A percentile compares a stretch with the other conserved stretches of the same genome.
Conservation (phyloP, 1,284 basidiomycete genomes). For the Schizophyllum amplum region DNA sequence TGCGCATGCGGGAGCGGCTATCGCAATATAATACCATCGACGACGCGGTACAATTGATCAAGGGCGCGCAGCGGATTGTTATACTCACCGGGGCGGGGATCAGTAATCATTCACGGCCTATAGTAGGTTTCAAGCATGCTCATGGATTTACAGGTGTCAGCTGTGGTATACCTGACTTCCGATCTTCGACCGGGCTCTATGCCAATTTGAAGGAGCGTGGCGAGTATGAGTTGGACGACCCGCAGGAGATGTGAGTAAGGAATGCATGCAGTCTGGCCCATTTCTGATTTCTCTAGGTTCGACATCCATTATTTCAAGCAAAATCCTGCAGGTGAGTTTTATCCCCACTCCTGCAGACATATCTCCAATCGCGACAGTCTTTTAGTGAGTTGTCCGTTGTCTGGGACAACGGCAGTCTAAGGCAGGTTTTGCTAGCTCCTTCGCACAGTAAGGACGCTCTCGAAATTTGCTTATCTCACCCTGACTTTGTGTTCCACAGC, state of each 20-base stretch:
- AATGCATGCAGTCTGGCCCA: neutral
- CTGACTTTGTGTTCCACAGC: constrained; percentile 22
- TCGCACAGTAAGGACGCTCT: constrained; percentile 55
- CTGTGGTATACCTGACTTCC: constrained; percentile 89
- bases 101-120: constrained; percentile 31
- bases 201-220: constrained; percentile 68
- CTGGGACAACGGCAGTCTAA: constrained; percentile 5
- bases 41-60: constrained; percentile 76
- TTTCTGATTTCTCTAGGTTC: constrained; percentile 45
- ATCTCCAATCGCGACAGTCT: constrained; percentile 35
- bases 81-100: constrained; percentile 93
- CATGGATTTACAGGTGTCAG: constrained; percentile 54
- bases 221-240: constrained; percentile 87
- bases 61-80: constrained; percentile 64
- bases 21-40: constrained; percentile 73
- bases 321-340: constrained; percentile 75
- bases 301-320: constrained; percentile 87
- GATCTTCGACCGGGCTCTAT: constrained; percentile 80
- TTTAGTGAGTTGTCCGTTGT: constrained; percentile 48
- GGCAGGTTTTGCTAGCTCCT: constrained; percentile 50
- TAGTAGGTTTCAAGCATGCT: neutral
- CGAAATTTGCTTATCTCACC: neutral
- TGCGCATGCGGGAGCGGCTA: constrained; percentile 71
- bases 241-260: constrained; percentile 56
- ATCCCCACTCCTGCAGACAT: constrained; percentile 2